phyloP scores from a whole-genome alignment of 768 basidiomycete genomes.

The Gymnopilus junonius region DNA sequence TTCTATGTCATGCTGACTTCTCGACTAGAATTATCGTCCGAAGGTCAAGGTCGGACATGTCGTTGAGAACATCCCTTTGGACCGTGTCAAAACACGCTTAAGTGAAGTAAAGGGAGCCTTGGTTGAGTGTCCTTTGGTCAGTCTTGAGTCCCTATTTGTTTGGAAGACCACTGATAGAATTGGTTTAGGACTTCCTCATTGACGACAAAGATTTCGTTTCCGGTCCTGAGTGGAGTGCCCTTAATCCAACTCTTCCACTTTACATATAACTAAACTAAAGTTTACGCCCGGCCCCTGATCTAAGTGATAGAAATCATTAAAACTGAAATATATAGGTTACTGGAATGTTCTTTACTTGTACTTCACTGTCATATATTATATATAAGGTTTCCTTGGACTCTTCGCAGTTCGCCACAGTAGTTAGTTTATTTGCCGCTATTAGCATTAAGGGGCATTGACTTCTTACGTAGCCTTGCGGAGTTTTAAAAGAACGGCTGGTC shows the following conservation, averaged over 20 bases:
- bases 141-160: conserved; percentile 23
- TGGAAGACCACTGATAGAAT: conserved; percentile 14
- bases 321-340: no score
- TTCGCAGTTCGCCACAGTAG: no score
- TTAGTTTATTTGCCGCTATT: no score
- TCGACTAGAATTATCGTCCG: conserved; percentile 67
- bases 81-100: conserved; percentile 78
- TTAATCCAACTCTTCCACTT: conserved; percentile 80
- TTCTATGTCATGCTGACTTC: not conserved
- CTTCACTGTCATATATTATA: no score
- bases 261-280: no score
- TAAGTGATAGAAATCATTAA: no score
- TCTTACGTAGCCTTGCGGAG: no score
- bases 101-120: conserved; percentile 68
- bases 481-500: no score
- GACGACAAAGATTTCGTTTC: conserved; percentile 75
- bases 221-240: conserved; percentile 71
- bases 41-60: conserved; percentile 85
- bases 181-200: conserved; percentile 77
- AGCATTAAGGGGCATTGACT: no score
- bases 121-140: conserved; percentile 78
- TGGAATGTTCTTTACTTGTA: no score
- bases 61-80: conserved; percentile 64
- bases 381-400: no score
- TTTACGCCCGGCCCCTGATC: no score